Evolutionary conservation across 2,329 filamentous ascomycete genomes (phyloP), one percentile per base, ranked within the genome.

Genomic region (Pseudogymnoascus sp.): DNA sequence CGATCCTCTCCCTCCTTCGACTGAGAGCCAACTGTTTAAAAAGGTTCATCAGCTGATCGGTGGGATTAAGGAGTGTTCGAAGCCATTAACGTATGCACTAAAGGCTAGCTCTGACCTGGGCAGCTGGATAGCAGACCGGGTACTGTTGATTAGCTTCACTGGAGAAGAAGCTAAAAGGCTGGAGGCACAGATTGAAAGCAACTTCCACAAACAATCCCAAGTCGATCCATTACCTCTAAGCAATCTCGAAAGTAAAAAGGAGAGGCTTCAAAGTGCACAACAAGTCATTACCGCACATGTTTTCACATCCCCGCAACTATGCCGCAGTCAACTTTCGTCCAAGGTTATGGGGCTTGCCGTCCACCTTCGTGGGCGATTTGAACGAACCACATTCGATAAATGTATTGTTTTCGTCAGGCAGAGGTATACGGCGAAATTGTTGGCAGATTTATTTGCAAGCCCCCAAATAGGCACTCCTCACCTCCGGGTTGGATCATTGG

Each of bases 391-490:
- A 1, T 79, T 85, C 6, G 79, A 81, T 29, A 86, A 87, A 65
- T 96, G 91, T 70, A 96, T 99, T 63, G 84, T 97, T 0, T 97
- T 99, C 73, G 91, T 96, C 0, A 81, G 91, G 65, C 82, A 88
- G 72, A 82, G 92, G 42, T 85, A 89, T 67, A 93, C 91, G 0
- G 93, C 93, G 0, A 82, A 85, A 16, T 75, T 96, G 14, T 77
- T 99, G 1, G 78, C 82, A 1, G 85, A 88, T 47, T 77, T 96
- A 0, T 88, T 96, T 65, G 74, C 75, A 38, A 79, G 83, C 16
- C 70, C 78, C 0, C 72, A 75, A 1, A 79, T 91, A 63, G 77
- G 79, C 1, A 81, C 88, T 4, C 76, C 78, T 0, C 79, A 86
- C 64, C 76, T 95, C 64, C 80, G 77, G 8, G 79, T 84, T 3